A percentile compares a stretch with the other conserved stretches of the same genome.
Conservation (phyloP, 169 alveolate species). For the Babesia sp. region DNA sequence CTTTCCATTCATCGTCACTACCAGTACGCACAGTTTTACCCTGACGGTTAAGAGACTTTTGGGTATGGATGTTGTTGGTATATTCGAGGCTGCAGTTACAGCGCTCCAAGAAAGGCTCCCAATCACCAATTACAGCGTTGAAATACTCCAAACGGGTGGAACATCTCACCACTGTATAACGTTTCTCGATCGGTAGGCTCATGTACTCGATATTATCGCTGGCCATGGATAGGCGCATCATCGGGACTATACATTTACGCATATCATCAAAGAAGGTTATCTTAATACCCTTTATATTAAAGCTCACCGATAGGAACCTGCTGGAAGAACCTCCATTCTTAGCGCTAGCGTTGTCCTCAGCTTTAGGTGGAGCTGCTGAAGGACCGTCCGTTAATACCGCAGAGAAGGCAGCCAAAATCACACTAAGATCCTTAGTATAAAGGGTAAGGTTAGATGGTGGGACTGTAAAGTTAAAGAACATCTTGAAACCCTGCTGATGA, state of each 20-base stretch:
- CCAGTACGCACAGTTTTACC: slow-evolving; percentile 48
- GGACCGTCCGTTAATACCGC: slow-evolving; percentile 61
- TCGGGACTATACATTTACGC: slow-evolving; percentile 79
- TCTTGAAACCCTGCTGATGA: slow-evolving; percentile 46
- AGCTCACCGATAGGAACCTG: slow-evolving; percentile 60
- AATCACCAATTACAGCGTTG: slow-evolving; percentile 79
- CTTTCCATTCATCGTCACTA: slow-evolving; percentile 74
- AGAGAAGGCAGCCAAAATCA: slow-evolving; percentile 39
- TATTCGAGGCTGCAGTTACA: slow-evolving; percentile 63
- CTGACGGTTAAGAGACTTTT: slow-evolving; percentile 6
- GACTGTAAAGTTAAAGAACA: slow-evolving; percentile 49
- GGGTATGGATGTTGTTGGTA: slow-evolving; percentile 39
- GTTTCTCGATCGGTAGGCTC: slow-evolving; percentile 58
- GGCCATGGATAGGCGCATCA: slow-evolving; percentile 72
- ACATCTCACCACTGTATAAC: slow-evolving; percentile 56
- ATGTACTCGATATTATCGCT: slow-evolving; percentile 52
- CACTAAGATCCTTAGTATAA: slow-evolving; percentile 61
- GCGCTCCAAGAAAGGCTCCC: slow-evolving; percentile 81
- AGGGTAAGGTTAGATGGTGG: slow-evolving; percentile 53
- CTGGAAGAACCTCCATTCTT: slow-evolving; percentile 36
- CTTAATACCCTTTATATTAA: slow-evolving; percentile 75
- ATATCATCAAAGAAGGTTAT: slow-evolving; percentile 78
- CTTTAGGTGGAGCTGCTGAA: slow-evolving; percentile 32
- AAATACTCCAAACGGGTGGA: slow-evolving; percentile 71
- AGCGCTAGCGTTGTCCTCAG: slow-evolving; percentile 1